A percentile compares a stretch with the other conserved stretches of the same genome.
phyloP scores from a whole-genome alignment of 2,329 filamentous ascomycete genomes.

The Fusarium hostae region DNA sequence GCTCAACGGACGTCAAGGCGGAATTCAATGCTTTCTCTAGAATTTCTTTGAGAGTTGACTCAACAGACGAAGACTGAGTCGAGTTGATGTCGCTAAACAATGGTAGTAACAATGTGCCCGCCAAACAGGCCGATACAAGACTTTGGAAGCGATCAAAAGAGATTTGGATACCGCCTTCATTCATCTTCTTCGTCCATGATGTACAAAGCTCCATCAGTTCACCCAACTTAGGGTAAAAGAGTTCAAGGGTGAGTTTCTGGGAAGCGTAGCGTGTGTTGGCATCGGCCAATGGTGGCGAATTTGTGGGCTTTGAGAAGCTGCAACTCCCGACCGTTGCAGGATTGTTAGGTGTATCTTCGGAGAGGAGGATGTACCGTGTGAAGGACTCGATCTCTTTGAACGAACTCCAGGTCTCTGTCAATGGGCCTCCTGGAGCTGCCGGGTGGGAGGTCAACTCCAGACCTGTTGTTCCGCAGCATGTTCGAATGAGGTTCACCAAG shows the following conservation, averaged over 20 bases:
- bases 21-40: slow-evolving; percentile 55
- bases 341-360: slow-evolving; percentile 49
- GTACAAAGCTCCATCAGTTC: slow-evolving; percentile 60
- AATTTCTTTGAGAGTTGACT: slow-evolving; percentile 55
- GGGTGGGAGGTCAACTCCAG: slow-evolving; percentile 48
- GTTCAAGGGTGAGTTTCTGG: slow-evolving; percentile 64
- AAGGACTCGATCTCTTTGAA: slow-evolving; percentile 57
- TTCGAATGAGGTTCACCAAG: slow-evolving; percentile 74
- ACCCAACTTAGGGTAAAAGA: slow-evolving; percentile 64
- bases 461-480: slow-evolving; percentile 68
- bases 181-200: slow-evolving; percentile 58
- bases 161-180: slow-evolving; percentile 60
- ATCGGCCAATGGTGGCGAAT: slow-evolving; percentile 44
- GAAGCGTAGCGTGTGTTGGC: slow-evolving; percentile 53
- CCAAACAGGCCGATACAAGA: slow-evolving; percentile 60
- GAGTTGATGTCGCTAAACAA: slow-evolving; percentile 60
- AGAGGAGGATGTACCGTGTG: slow-evolving; percentile 66
- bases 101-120: slow-evolving; percentile 59
- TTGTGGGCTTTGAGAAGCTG: slow-evolving; percentile 7
- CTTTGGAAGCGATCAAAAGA: slow-evolving; percentile 65
- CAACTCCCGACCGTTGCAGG: neutral
- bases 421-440: slow-evolving; percentile 57
- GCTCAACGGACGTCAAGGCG: slow-evolving; percentile 58
- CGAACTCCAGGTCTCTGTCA: slow-evolving; percentile 61
- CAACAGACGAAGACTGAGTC: slow-evolving; percentile 60